Conservation (phyloP, 208 protist species). For the Herpetomonas muscarum region DNA sequence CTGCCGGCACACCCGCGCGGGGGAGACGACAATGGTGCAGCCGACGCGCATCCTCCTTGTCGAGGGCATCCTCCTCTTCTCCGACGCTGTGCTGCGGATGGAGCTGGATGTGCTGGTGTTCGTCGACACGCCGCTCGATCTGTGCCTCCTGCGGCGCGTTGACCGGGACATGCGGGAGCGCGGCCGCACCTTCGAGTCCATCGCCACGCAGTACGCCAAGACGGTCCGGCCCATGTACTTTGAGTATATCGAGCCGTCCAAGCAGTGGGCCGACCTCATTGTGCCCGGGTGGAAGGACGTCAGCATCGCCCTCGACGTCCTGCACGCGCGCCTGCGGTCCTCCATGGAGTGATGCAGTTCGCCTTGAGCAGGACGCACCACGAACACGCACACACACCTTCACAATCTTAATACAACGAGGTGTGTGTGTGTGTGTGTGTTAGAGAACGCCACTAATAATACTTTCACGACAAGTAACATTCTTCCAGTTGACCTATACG, state of each 20-base stretch:
- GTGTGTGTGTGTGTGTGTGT: no score
- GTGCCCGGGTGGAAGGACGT: conserved; percentile 87
- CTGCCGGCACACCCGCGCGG: conserved; percentile 53
- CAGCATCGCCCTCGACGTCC: conserved; percentile 70
- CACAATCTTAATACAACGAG: no score
- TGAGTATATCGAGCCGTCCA: conserved; percentile 69
- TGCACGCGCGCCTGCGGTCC: conserved; percentile 23
- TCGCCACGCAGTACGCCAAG: conserved; percentile 81
- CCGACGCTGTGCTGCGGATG: conserved; percentile 39
- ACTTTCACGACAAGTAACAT: no score
- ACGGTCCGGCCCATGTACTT: conserved; percentile 90
- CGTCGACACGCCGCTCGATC: conserved; percentile 86
- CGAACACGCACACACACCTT: no score
- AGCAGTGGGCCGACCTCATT: conserved; percentile 79
- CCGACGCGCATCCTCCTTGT: conserved; percentile 85
- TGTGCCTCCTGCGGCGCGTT: conserved; percentile 73
- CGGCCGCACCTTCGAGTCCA: conserved; percentile 66
- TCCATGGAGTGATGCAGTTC: neutral
- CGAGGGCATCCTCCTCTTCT: conserved; percentile 89
- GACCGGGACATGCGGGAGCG: conserved; percentile 81
- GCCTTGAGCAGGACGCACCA: no score
- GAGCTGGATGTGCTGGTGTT: conserved; percentile 88
- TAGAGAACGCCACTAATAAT: no score
- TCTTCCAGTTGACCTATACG: no score
- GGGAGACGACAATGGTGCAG: conserved; percentile 29